phyloP scores from a whole-genome alignment of 192 early-diverging fungal genomes.

The Coemansia sp. region DNA sequence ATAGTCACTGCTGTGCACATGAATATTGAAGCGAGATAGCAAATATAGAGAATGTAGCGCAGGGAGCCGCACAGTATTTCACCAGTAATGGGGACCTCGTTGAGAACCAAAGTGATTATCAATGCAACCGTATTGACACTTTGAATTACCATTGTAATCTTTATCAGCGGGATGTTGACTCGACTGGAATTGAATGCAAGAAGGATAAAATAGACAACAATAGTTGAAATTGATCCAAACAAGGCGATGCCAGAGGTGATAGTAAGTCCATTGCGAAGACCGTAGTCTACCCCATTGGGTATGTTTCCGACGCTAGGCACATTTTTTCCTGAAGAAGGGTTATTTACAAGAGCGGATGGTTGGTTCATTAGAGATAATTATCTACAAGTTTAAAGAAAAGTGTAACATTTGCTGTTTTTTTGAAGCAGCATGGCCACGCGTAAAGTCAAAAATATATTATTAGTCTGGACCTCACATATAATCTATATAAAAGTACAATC shows the following conservation, averaged over 20 bases:
- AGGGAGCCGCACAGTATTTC: constrained; percentile 34
- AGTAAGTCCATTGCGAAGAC: constrained; percentile 14
- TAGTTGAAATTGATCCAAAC: constrained; percentile 29
- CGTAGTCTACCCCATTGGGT: neutral
- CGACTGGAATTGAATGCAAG: constrained; percentile 36
- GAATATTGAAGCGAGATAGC: constrained; percentile 54
- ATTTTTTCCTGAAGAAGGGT: neutral
- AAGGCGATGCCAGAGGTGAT: constrained; percentile 21
- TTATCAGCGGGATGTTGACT: constrained; percentile 48
- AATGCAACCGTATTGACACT: constrained; percentile 43
- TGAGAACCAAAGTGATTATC: constrained; percentile 26
- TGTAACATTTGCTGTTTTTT: neutral
- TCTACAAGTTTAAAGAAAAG: constrained; percentile 3
- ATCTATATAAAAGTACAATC: neutral
- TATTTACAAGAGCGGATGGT: neutral
- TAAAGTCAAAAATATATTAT: neutral
- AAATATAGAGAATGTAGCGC: constrained; percentile 43
- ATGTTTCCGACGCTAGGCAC: neutral
- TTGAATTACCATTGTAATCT: constrained; percentile 45
- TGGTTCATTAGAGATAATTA: neutral
- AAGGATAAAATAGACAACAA: constrained; percentile 33
- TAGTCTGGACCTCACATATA: neutral
- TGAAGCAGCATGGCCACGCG: too few relatives aligned
- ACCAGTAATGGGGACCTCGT: constrained; percentile 24
- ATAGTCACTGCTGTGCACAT: constrained; percentile 46